These are phyloP conservation scores for Entelexis paramagnoliae DNA, from an alignment of 1,139 yeast genomes.

Conservation along the genomic window DNA sequence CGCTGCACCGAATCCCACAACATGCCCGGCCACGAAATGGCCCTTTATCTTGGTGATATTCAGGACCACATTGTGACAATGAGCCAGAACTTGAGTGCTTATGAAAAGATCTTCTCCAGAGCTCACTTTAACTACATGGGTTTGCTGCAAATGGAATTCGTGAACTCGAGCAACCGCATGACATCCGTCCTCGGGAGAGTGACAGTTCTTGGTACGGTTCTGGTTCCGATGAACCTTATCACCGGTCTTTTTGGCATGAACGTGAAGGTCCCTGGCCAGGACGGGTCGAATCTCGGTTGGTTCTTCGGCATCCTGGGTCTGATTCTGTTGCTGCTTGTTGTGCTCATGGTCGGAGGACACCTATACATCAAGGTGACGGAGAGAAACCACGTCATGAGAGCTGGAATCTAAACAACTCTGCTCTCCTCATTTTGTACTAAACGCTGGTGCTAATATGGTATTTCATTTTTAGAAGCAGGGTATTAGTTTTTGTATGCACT, in stretches of 20 bases:
- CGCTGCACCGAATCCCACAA: constrained; percentile 67
- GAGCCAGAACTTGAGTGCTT: constrained; percentile 81
- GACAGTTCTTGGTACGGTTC: constrained; percentile 78
- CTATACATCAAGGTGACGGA: constrained; percentile 10
- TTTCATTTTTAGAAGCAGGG: no score
- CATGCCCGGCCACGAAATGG: constrained; percentile 37
- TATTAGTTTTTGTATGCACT: no score
- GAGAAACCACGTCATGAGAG: not conserved
- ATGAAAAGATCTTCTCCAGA: constrained; percentile 85
- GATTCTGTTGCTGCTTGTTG: constrained; percentile 35
- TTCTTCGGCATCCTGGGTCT: constrained; percentile 58
- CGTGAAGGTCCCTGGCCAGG: constrained; percentile 71
- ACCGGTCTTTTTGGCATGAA: constrained; percentile 97
- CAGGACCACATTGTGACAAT: constrained; percentile 95
- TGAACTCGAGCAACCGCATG: constrained; percentile 70
- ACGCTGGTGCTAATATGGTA: no score
- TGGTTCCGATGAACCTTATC: constrained; percentile 79
- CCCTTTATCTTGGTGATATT: constrained; percentile 82
- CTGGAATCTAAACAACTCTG: not conserved
- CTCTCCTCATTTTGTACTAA: not conserved
- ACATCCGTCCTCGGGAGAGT: constrained; percentile 83
- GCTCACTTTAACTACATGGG: constrained; percentile 90
- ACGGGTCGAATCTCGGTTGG: constrained; percentile 41
- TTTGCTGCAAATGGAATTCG: constrained; percentile 85
- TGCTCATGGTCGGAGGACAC: constrained; percentile 28